These are phyloP conservation scores for Penicillium frequentans DNA, from an alignment of 2,329 filamentous ascomycete genomes.

Conservation along the genomic window DNA sequence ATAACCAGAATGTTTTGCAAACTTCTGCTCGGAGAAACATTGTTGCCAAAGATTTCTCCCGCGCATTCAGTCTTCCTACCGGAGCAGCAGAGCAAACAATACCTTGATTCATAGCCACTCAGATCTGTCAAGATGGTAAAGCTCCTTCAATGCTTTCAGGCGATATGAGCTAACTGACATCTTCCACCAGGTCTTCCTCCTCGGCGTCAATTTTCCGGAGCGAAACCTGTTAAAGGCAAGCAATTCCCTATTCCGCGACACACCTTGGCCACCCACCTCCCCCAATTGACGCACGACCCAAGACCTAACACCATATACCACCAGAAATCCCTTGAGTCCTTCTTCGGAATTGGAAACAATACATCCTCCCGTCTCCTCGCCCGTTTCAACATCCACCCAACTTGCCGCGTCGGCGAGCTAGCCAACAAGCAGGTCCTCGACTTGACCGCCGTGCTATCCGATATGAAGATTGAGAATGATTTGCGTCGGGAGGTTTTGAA, in stretches of 20 bases:
- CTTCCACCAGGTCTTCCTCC: constrained; percentile 72
- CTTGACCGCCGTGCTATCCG: constrained; percentile 79
- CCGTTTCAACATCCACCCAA: constrained; percentile 83
- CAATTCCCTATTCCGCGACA: constrained; percentile 4
- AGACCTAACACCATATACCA: constrained; percentile 7
- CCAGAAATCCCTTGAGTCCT: constrained; percentile 66
- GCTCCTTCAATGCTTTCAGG: accelerated
- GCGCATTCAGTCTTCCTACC: constrained; percentile 2
- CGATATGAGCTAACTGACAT: neutral
- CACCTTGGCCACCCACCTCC: neutral
- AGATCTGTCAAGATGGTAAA: neutral
- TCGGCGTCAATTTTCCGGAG: constrained; percentile 84
- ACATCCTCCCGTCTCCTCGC: constrained; percentile 76
- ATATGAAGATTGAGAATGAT: constrained; percentile 93
- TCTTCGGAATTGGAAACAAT: constrained; percentile 80
- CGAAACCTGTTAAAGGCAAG: constrained; percentile 77
- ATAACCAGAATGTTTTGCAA: neutral
- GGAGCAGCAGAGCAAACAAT: neutral
- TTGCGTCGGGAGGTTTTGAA: constrained; percentile 73
- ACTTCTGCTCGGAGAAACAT: constrained; percentile 30
- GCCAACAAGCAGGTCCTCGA: constrained; percentile 74
- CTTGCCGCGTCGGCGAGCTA: constrained; percentile 73
- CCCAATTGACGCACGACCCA: neutral
- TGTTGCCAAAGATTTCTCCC: constrained; percentile 35
- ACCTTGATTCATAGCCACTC: neutral